Evolutionary conservation across 2,329 filamentous ascomycete genomes (phyloP), one percentile per base, ranked within the genome.

Genomic region (Teratosphaeria epicoccoides): DNA sequence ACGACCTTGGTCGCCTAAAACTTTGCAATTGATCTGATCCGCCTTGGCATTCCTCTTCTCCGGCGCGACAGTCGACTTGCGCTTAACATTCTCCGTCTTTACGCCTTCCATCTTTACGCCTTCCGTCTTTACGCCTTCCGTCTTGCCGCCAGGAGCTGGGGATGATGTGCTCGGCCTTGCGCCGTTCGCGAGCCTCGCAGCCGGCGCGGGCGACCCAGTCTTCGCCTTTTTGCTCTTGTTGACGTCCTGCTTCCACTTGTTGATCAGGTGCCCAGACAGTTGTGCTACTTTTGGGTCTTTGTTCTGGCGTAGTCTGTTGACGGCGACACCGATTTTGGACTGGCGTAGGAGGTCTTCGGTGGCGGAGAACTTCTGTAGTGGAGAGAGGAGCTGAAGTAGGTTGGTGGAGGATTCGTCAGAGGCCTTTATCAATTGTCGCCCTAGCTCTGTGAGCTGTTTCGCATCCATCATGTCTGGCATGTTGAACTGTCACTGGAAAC

Each of bases 331-430:
- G 49, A 95, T 91, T 61, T 85, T 87, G n/a, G 91, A 97, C 43
- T 85, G 85, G 65, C 91, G 83, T 59, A 98, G 76, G 61, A 95
- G 80, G 61, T 96, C 88, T 71, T 98, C 93, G 2, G 87, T 93
- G 9, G 90, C 87, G 46, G 81, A 79, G 29, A 91, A 83, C 56
- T 87, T 86, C 63, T 84, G 83, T 72, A 91, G 87, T 37, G 97
- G 76, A 48, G 84, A 81, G 62, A 98, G 75, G 55, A 97, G 77
- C 49, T 79, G 76, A 51, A 94, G 74, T 48, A 95, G 79, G 55
- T 81, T 85, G 40, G 83, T 71, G 24, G 87, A 66, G 4, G 89
- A 82, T 63, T 95, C 87, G 46, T 77, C 75, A 43, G 87, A 77
- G 23, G 88, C 87, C 73, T 95, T 95, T 61, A 79, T 81, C 64